Conservation (phyloP, 768 basidiomycete species). For the Leucogyrophana mollusca region DNA sequence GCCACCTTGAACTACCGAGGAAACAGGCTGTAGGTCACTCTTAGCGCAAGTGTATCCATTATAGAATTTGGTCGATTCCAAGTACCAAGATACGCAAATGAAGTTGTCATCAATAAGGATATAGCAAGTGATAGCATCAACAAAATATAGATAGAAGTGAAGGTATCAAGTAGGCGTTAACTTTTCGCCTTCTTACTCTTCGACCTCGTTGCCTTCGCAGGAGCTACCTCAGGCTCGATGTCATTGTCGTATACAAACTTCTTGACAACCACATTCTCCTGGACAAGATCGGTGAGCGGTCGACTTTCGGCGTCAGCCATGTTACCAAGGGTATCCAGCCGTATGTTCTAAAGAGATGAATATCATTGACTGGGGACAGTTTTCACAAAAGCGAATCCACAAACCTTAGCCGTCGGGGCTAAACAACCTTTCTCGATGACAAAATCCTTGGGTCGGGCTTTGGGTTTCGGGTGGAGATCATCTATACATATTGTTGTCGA, state of each 20-base stretch:
- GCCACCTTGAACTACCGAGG: slow-evolving; percentile 61
- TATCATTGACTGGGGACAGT: not conserved
- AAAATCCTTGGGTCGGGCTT: slow-evolving; percentile 40
- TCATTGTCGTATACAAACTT: slow-evolving; percentile 83
- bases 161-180: slow-evolving; percentile 9
- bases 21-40: slow-evolving; percentile 23
- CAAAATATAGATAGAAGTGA: slow-evolving; percentile 13
- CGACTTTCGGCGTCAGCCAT: slow-evolving; percentile 50
- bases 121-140: slow-evolving; percentile 25
- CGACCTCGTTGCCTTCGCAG: slow-evolving; percentile 55
- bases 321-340: slow-evolving; percentile 73
- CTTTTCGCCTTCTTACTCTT: slow-evolving; percentile 50
- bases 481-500: slow-evolving; percentile 62
- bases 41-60: too few species aligned
- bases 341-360: slow-evolving; percentile 48
- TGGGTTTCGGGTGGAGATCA: slow-evolving; percentile 55
- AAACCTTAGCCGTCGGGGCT: slow-evolving; percentile 65
- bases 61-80: too few species aligned
- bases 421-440: slow-evolving; percentile 61
- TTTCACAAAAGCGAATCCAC: slow-evolving; percentile 9
- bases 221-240: slow-evolving; percentile 31
- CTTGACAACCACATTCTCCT: slow-evolving; percentile 70
- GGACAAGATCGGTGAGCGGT: slow-evolving; percentile 54
- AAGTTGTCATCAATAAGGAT: slow-evolving; percentile 24
- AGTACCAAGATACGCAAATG: not conserved